Evolutionary conservation across 2,329 filamentous ascomycete genomes (phyloP).

Genomic region (Penicillium psychrosexuale): DNA sequence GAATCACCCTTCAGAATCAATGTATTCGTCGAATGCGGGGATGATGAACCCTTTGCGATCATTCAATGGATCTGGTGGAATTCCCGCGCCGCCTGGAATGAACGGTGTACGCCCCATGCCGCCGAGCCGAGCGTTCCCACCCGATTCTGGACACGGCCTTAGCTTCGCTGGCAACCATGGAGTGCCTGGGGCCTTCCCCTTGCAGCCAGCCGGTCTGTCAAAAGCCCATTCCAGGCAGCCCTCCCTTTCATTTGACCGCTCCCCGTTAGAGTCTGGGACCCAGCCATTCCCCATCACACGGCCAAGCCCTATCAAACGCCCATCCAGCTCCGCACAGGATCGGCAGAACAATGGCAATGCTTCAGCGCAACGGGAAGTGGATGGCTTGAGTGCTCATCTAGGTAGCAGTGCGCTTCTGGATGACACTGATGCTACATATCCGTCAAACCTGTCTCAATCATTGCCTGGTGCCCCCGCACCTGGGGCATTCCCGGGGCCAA

Average conservation of each 20-base stretch:
- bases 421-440: constrained; percentile 67
- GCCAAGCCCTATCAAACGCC: constrained; percentile 83
- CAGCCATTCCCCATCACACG: constrained; percentile 72
- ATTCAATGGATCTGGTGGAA: constrained; percentile 53
- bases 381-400: constrained; percentile 72
- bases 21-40: constrained; percentile 53
- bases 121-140: constrained; percentile 54
- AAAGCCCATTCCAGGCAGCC: constrained; percentile 70
- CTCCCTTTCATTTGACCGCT: constrained; percentile 61
- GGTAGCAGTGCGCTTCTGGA: constrained; percentile 86
- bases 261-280: constrained; percentile 57
- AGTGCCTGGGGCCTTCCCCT: constrained; percentile 34
- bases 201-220: constrained; percentile 41
- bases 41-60: constrained; percentile 56
- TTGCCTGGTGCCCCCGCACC: constrained; percentile 54
- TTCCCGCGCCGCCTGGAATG: constrained; percentile 56
- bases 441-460: constrained; percentile 44
- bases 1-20: constrained; percentile 51
- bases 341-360: constrained; percentile 41
- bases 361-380: constrained; percentile 56
- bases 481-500: constrained; percentile 44
- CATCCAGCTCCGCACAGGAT: constrained; percentile 65
- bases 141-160: constrained; percentile 46
- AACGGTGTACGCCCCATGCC: constrained; percentile 59
- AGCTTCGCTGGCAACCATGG: constrained; percentile 45